Percentiles rank a stretch among this genome's conserved stretches.
These are phyloP conservation scores for Echeveria elegans DNA, from an alignment of 164 flowering plant species.

Conservation along the genomic window DNA sequence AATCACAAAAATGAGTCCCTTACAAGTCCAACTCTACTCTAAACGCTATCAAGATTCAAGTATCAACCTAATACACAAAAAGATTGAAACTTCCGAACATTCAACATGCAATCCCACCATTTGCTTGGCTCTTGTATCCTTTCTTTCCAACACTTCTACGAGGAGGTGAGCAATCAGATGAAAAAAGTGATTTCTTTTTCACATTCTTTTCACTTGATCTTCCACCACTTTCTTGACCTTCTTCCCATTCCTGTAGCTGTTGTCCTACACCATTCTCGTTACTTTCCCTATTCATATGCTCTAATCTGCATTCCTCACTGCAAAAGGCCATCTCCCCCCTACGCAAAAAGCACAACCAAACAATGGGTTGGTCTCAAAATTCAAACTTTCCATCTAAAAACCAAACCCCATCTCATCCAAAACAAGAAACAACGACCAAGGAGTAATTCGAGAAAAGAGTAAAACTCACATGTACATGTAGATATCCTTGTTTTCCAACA, in stretches of 20 bases:
- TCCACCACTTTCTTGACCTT: neutral
- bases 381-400: neutral
- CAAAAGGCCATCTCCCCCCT: constrained; percentile 6
- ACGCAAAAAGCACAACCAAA: neutral
- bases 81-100: neutral
- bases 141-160: neutral
- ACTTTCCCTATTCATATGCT: neutral
- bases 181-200: neutral
- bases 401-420: neutral
- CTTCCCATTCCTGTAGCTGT: too few species aligned
- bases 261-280: neutral
- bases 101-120: neutral
- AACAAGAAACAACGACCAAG: neutral
- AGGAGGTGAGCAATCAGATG: neutral
- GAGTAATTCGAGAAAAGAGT: too few species aligned
- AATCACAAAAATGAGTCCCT: too few species aligned
- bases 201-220: neutral
- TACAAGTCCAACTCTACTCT: too few species aligned
- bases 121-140: neutral
- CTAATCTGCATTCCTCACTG: constrained; percentile 4
- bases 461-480: constrained; percentile 6
- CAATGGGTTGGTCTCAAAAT: neutral
- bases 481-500: constrained; percentile 4
- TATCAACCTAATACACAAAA: constrained; percentile 1
- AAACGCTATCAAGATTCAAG: too few species aligned